Base-by-base conservation (phyloP, 192 early-diverging fungal genomes). In the Haplosporangium gracile region DNA sequence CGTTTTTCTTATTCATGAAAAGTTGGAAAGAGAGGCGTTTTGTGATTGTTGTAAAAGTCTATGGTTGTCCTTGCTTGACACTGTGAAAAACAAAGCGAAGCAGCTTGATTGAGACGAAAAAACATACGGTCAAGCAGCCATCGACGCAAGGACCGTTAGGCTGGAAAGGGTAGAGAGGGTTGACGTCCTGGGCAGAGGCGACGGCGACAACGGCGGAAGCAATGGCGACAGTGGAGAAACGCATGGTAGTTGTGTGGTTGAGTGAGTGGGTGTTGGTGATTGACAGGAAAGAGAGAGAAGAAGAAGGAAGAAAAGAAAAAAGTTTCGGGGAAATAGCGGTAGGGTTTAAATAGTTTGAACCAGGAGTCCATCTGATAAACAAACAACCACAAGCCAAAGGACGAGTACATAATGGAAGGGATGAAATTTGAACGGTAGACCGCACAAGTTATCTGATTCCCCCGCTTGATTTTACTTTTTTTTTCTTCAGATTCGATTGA, bases 101-200 rank as follows among this genome's bases (percentile, higher is more conserved):
- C 20, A 2, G 22, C 47, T 43, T 6, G 22, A 47, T 43, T n/a
- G 2, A 24, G 18, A 63, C 32, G 29, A 47, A 26, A 9, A 22
- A 43, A 68, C 74, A 75, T 89, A 88, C 88, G 49, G 42, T 13
- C 45, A 80, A 78, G 76, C 88, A 89, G 22, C 45, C 29, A 16
- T 68, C 42, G 29, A 88, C 79, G 53, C 88, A 89, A 8, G 57
- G 0, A 42, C 81, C 86, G 36, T 78, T 70, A 22, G 77, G n/a
- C 29, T 45, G 20, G 36, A 81, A 79, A 32, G 87, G 77, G 34
- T 88, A 89, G 26, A 65, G 36, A 51, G 86, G 71, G 60, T 81
- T 81, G 70, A 69, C 65, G 68, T 60, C 80, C 53, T 81, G 81
- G 60, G 75, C 57, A 20, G 68, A 51, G 38, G 82, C 82, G 63